Conservation (phyloP, 1,284 basidiomycete species). For the Stygiomarasmius scandens region DNA sequence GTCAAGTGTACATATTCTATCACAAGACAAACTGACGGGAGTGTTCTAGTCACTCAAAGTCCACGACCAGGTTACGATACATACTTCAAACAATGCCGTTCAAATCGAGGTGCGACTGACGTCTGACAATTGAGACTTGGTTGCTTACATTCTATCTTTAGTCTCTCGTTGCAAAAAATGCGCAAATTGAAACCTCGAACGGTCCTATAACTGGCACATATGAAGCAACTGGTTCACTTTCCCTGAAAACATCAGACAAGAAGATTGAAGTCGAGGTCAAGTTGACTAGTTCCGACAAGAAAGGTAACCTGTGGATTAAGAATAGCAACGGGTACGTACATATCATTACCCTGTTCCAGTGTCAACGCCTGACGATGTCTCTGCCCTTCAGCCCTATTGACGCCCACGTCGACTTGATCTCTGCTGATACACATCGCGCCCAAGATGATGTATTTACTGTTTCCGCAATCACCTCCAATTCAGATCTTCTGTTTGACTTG, state of each 20-base stretch:
- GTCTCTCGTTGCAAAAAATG: constrained; percentile 13
- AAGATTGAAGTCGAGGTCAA: constrained; percentile 20
- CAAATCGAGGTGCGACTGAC: constrained; percentile 11
- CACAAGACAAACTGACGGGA: not conserved
- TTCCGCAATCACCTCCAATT: constrained; percentile 8
- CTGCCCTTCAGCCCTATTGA: not conserved
- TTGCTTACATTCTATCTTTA: not conserved
- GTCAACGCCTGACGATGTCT: not conserved
- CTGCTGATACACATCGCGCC: not conserved
- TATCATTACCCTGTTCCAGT: not conserved
- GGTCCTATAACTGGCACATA: constrained; percentile 21
- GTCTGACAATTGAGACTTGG: not conserved
- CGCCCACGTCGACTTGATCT: constrained; percentile 1
- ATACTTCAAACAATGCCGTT: constrained; percentile 10
- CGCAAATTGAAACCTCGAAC: constrained; percentile 18
- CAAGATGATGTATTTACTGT: not conserved
- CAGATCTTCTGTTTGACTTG: constrained; percentile 9
- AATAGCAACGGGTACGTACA: constrained; percentile 21
- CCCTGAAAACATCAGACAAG: constrained; percentile 20
- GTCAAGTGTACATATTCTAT: not conserved
- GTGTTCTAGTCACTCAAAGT: constrained; percentile 7
- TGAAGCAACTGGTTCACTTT: constrained; percentile 14
- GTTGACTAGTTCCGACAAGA: constrained; percentile 12
- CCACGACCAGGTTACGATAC: not conserved
- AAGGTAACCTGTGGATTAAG: constrained; percentile 10